phyloP scores from a whole-genome alignment of 2,329 filamentous ascomycete genomes.

The Colletotrichum gigasporum region DNA sequence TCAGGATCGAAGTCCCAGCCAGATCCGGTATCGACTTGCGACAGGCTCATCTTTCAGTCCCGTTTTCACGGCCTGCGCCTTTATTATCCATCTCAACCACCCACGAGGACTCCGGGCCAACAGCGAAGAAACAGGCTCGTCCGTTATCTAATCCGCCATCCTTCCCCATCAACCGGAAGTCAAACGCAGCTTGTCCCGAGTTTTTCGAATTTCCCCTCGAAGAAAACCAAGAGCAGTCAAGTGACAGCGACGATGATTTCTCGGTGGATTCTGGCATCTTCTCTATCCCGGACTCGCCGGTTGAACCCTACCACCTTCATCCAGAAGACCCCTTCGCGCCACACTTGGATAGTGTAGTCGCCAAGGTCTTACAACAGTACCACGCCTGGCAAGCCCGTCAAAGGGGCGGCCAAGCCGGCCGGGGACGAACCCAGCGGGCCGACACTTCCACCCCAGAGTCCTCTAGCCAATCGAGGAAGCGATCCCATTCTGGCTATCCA shows the following conservation, averaged over 20 bases:
- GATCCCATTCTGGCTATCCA: background rate
- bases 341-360: background rate
- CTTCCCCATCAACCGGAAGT: background rate
- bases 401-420: background rate
- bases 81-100: background rate
- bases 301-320: background rate
- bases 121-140: background rate
- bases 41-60: background rate
- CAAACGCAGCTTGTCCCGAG: background rate
- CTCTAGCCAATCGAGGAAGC: slow-evolving; percentile 3
- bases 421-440: background rate
- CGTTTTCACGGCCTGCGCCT: background rate
- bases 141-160: background rate
- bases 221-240: background rate
- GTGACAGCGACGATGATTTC: slow-evolving; percentile 12
- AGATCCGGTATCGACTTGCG: no score
- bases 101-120: background rate
- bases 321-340: slow-evolving; percentile 4
- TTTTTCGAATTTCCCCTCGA: background rate
- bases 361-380: background rate
- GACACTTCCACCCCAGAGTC: slow-evolving; percentile 2
- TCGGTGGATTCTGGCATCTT: slow-evolving; percentile 17
- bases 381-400: background rate
- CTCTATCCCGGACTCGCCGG: slow-evolving; percentile 5
- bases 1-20: background rate